Conservation (phyloP, 495 filamentous ascomycete genomes). For the Usnea hakonensis region DNA sequence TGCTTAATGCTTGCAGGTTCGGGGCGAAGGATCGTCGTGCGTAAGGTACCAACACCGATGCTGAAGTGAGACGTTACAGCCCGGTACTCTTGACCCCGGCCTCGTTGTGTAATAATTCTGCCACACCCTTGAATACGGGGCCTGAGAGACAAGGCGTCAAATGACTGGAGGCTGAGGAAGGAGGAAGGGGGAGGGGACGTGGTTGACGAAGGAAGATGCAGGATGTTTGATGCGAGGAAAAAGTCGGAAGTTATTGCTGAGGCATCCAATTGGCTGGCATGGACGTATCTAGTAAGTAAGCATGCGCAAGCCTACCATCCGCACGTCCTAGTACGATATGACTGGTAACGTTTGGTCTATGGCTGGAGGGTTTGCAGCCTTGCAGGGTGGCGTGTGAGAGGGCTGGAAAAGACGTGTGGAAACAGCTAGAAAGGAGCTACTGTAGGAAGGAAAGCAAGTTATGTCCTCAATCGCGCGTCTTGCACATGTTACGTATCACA, state of each 20-base stretch:
- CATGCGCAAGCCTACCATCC: constrained; percentile 10
- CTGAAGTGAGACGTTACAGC: background rate
- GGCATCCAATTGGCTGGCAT: constrained; percentile 20
- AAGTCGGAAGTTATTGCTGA: background rate
- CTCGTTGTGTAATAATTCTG: background rate
- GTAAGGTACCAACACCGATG: constrained; percentile 4
- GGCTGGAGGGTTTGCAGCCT: too few relatives aligned
- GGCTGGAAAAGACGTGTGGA: constrained; percentile 1
- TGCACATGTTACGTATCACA: constrained; percentile 10
- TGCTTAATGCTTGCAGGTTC: constrained; percentile 1
- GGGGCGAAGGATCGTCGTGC: constrained; percentile 13
- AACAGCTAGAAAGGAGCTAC: constrained; percentile 18
- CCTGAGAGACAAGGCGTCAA: background rate
- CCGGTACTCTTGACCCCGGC: background rate
- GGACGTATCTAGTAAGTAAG: background rate
- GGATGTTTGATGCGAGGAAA: background rate
- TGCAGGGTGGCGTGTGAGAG: constrained; percentile 4
- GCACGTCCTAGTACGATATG: background rate
- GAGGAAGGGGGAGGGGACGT: too few relatives aligned
- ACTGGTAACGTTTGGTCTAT: constrained; percentile 1
- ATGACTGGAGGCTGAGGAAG: background rate
- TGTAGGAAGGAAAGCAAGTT: constrained; percentile 21
- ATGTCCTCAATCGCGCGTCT: constrained; percentile 17
- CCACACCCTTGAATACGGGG: background rate
- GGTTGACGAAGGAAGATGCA: background rate